Conservation (phyloP, 1,284 basidiomycete species). For the Austropuccinia psidii region DNA sequence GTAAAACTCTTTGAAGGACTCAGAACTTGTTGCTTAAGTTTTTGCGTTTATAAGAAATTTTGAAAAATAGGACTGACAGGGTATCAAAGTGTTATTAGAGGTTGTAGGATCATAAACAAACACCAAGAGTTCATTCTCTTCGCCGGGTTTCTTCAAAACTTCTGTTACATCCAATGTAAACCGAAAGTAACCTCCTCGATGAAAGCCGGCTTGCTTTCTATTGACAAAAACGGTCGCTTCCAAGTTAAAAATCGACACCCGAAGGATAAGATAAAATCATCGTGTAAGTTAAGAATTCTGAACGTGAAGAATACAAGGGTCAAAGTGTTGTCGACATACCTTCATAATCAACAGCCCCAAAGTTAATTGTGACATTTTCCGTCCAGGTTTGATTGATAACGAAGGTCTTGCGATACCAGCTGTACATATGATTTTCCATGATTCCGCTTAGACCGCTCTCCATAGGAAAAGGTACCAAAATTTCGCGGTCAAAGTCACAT, state of each 20-base stretch:
- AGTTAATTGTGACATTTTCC: slow-evolving; percentile 9
- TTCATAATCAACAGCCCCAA: slow-evolving; percentile 35
- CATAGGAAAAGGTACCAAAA: slow-evolving; percentile 27
- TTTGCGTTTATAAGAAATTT: neutral
- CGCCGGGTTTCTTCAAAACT: slow-evolving; percentile 6
- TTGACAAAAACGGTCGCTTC: slow-evolving; percentile 38
- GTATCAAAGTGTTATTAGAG: slow-evolving; percentile 1
- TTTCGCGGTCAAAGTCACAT: neutral
- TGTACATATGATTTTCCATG: slow-evolving; percentile 25
- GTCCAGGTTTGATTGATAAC: slow-evolving; percentile 2
- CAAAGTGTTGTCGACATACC: neutral
- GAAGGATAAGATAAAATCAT: neutral
- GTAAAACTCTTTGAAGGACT: neutral
- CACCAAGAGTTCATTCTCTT: slow-evolving; percentile 37
- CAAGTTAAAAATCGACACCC: neutral
- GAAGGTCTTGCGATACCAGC: slow-evolving; percentile 29
- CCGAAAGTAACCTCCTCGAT: slow-evolving; percentile 36
- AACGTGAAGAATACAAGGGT: neutral
- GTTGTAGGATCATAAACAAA: slow-evolving; percentile 38
- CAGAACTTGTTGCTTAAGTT: neutral
- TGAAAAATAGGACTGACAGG: slow-evolving; percentile 7
- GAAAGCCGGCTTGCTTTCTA: slow-evolving; percentile 32
- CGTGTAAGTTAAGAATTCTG: too few species aligned
- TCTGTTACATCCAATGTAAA: slow-evolving; percentile 31
- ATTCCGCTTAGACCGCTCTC: slow-evolving; percentile 33